Conservation (phyloP, 164 flowering plant genomes). For the Stephania japonica region DNA sequence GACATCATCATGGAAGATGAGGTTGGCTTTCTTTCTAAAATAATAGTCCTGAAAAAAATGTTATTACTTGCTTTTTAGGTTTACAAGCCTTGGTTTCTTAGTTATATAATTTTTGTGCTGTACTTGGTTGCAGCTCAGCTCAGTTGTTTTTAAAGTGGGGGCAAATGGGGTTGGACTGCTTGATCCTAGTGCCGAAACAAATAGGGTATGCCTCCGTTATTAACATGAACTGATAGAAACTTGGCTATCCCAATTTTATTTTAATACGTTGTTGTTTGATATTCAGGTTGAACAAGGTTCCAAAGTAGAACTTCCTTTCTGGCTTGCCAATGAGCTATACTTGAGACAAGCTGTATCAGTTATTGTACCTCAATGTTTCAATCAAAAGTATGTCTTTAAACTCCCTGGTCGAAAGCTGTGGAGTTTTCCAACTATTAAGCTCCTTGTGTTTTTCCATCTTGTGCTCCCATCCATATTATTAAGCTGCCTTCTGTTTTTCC, state of each 20-base stretch:
- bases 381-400: slow-evolving; percentile 20
- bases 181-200: slow-evolving; percentile 78
- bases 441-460: background rate
- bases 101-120: background rate
- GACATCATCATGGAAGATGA: slow-evolving; percentile 80
- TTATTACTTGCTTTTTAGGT: background rate
- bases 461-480: background rate
- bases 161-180: slow-evolving; percentile 74
- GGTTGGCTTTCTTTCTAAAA: slow-evolving; percentile 26
- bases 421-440: background rate
- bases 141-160: slow-evolving; percentile 59
- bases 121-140: slow-evolving; percentile 38
- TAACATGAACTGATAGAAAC: background rate
- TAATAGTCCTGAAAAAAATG: background rate
- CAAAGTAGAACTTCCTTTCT: slow-evolving; percentile 80
- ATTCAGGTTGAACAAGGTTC: slow-evolving; percentile 78
- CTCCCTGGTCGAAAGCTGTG: background rate
- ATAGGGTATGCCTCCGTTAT: slow-evolving; percentile 32
- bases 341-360: slow-evolving; percentile 54
- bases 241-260: background rate
- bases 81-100: background rate
- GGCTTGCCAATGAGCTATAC: slow-evolving; percentile 83
- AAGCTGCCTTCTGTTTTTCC: background rate
- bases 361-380: slow-evolving; percentile 58
- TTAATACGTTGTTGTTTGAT: background rate